phyloP scores from a whole-genome alignment of 108 stramenopile genomes.

The Seminavis robusta region DNA sequence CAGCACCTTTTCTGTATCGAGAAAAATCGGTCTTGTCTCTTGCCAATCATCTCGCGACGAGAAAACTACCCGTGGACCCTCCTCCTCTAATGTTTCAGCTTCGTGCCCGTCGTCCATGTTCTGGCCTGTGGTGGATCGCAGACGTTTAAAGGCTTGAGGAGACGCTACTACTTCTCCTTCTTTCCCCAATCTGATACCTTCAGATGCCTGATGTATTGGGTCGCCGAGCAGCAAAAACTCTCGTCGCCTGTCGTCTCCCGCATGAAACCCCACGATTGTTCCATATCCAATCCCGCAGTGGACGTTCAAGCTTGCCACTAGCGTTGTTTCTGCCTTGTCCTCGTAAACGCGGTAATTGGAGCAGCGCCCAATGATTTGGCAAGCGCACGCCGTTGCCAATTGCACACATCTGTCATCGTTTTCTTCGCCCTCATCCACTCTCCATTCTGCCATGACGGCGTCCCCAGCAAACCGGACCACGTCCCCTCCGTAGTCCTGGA shows the following conservation, averaged over 20 bases:
- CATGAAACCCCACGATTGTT: conserved; percentile 33
- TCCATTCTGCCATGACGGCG: conserved; percentile 37
- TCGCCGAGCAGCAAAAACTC: conserved; percentile 46
- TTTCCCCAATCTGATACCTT: conserved; percentile 25
- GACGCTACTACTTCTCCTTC: conserved; percentile 41
- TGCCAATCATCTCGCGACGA: too few relatives aligned
- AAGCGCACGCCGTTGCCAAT: conserved; percentile 44
- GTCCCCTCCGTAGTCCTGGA: not conserved
- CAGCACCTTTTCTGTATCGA: too few relatives aligned
- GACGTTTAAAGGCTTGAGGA: too few relatives aligned
- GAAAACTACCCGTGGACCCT: conserved; percentile 17
- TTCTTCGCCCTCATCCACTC: too few relatives aligned
- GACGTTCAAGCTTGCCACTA: conserved; percentile 46
- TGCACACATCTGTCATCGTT: conserved; percentile 39
- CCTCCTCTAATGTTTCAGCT: conserved; percentile 23
- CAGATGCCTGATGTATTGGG: conserved; percentile 56
- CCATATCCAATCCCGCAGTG: conserved; percentile 56
- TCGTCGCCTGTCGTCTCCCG: conserved; percentile 25
- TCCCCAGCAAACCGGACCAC: conserved; percentile 24
- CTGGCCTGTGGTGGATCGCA: too few relatives aligned
- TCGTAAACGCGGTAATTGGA: conserved; percentile 46
- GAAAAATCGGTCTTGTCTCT: too few relatives aligned
- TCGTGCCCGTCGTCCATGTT: too few relatives aligned
- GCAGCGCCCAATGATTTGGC: conserved; percentile 44
- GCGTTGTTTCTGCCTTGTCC: not conserved